A percentile compares a stretch with the other conserved stretches of the same genome.
These are phyloP conservation scores for Populus nigra DNA, from an alignment of 345 rosid genomes.

Conservation along the genomic window DNA sequence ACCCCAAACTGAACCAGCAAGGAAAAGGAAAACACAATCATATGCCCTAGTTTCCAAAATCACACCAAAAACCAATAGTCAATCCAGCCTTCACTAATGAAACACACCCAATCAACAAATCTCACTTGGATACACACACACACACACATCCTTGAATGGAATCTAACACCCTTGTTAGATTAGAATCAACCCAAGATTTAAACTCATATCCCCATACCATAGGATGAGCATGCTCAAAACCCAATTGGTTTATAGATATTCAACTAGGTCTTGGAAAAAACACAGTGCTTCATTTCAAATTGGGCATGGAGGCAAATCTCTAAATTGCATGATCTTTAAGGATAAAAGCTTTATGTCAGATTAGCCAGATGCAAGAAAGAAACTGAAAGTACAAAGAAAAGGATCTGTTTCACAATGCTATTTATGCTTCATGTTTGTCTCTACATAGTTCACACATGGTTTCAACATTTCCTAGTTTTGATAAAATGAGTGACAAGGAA, in stretches of 20 bases:
- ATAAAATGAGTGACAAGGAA: background rate
- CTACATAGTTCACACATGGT: background rate
- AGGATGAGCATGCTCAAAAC: background rate
- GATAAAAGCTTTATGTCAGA: background rate
- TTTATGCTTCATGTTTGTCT: background rate
- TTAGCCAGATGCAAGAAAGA: background rate
- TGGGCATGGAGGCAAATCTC: background rate
- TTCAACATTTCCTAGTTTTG: background rate
- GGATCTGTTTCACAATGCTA: too few species aligned
- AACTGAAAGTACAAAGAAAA: background rate
- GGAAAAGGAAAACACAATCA: too few species aligned
- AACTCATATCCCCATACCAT: too few species aligned
- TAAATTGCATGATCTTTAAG: background rate
- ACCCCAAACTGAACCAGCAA: too few species aligned
- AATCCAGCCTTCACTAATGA: too few species aligned
- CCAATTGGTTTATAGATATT: background rate
- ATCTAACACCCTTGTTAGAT: too few species aligned
- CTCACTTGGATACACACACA: too few species aligned
- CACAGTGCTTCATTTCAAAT: background rate
- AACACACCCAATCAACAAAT: too few species aligned
- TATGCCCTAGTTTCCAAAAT: too few species aligned
- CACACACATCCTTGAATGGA: too few species aligned
- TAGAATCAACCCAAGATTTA: too few species aligned
- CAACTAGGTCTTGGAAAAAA: background rate
- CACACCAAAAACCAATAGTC: too few species aligned